Percentiles rank a stretch among this genome's conserved stretches.
Conservation (phyloP, 495 filamentous ascomycete species). For the Barbatosphaeria neglecta region DNA sequence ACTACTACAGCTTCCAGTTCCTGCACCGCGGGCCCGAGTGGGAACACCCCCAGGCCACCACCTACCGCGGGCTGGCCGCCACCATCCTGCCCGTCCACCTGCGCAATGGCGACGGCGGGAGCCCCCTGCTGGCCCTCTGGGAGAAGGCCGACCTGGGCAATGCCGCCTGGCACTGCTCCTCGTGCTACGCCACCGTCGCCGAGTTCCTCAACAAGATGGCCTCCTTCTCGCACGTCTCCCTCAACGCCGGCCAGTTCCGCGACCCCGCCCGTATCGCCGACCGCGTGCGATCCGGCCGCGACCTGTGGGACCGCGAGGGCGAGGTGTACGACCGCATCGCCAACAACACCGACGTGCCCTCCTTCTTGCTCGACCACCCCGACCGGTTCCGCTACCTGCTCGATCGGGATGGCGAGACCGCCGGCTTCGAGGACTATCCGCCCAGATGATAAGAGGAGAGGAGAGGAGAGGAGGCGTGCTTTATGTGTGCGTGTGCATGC, state of each 20-base stretch:
- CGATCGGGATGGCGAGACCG: conserved; percentile 23
- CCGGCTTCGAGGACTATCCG: conserved; percentile 28
- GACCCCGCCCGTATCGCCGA: conserved; percentile 31
- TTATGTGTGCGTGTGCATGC: no score
- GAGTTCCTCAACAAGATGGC: conserved; percentile 41
- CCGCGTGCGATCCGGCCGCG: conserved; percentile 33
- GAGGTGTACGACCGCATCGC: conserved; percentile 36
- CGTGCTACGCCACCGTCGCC: conserved; percentile 37
- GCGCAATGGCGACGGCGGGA: conserved; percentile 27
- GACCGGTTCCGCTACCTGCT: conserved; percentile 25
- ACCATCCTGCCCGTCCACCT: conserved; percentile 40
- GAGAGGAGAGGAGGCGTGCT: not conserved
- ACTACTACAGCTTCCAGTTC: conserved; percentile 48
- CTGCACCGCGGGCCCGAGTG: conserved; percentile 37
- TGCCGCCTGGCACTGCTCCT: conserved; percentile 45
- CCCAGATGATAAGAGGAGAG: not conserved
- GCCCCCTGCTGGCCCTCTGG: conserved; percentile 17
- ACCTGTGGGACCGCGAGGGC: conserved; percentile 36
- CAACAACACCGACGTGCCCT: conserved; percentile 30
- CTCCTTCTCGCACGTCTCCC: conserved; percentile 36
- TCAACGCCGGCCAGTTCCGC: conserved; percentile 30
- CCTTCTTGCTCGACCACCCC: conserved; percentile 19
- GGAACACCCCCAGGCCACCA: conserved; percentile 45
- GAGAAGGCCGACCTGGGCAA: conserved; percentile 30
- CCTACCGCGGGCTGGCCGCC: conserved; percentile 28